Evolutionary conservation across 331 rosid genomes (phyloP).

Genomic region (Quercus tomentella): DNA sequence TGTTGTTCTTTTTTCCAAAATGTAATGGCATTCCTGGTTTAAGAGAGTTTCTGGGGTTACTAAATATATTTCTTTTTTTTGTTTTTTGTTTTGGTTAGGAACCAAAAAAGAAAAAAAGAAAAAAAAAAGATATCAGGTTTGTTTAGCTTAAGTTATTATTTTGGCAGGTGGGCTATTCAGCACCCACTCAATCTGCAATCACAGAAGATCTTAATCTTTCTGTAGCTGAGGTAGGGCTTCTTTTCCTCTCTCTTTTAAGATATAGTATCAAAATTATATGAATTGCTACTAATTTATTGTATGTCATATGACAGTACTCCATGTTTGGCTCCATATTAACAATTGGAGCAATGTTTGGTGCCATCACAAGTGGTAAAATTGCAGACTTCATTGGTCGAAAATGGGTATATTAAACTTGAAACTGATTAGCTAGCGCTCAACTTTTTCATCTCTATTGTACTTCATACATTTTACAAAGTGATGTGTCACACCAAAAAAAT

Average conservation of each 20-base stretch:
- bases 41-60: constrained; percentile 7
- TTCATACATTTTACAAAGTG: too few relatives aligned
- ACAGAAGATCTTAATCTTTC: constrained; percentile 54
- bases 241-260: not conserved
- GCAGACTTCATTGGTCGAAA: constrained; percentile 72
- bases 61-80: constrained; percentile 11
- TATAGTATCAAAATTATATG: not conserved
- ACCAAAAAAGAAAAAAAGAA: constrained; percentile 9
- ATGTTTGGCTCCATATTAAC: constrained; percentile 84
- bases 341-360: constrained; percentile 91
- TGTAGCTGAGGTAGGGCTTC: constrained; percentile 36
- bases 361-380: constrained; percentile 61
- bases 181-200: constrained; percentile 53
- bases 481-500: too few relatives aligned
- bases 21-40: not conserved
- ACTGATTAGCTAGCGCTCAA: not conserved
- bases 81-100: constrained; percentile 30
- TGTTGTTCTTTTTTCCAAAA: not conserved
- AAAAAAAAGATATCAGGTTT: constrained; percentile 4
- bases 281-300: not conserved
- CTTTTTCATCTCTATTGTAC: not conserved
- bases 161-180: constrained; percentile 53
- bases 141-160: constrained; percentile 30
- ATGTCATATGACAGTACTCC: constrained; percentile 56
- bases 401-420: constrained; percentile 48